phyloP scores from a whole-genome alignment of 2,329 filamentous ascomycete species.

The Sordariomycetes sp. region DNA sequence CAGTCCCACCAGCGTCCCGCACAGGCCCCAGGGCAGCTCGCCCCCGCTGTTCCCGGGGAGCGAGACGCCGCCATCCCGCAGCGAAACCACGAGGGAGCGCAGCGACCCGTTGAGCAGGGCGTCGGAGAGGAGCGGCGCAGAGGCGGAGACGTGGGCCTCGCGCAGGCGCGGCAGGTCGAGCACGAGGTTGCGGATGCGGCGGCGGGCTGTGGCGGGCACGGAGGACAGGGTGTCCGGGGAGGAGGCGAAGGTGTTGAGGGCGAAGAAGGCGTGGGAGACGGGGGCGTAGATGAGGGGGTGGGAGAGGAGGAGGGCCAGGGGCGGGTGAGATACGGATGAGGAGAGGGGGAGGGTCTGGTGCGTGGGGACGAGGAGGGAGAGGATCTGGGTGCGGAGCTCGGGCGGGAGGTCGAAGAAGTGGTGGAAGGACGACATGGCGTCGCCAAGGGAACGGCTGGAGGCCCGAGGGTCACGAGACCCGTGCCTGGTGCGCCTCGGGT shows the following conservation, averaged over 20 bases:
- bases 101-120: conserved; percentile 1
- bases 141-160: background rate
- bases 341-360: conserved; percentile 54
- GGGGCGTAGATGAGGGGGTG: conserved; percentile 41
- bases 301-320: conserved; percentile 31
- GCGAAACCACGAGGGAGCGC: background rate
- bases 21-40: background rate
- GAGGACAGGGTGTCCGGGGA: conserved; percentile 2
- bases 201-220: conserved; percentile 48
- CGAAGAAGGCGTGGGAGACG: conserved; percentile 35
- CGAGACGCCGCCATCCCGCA: background rate
- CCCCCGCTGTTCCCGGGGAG: background rate
- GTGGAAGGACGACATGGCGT: background rate
- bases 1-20: conserved; percentile 17
- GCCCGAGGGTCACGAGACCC: background rate
- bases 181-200: conserved; percentile 53
- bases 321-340: conserved; percentile 39
- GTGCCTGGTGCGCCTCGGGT: no score
- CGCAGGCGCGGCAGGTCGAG: conserved; percentile 29
- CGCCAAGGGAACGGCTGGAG: background rate
- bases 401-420: conserved; percentile 33
- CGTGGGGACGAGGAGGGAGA: conserved; percentile 34
- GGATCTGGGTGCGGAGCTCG: conserved; percentile 45
- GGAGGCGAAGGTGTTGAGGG: background rate
- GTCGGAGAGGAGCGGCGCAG: background rate